Percentiles rank a stretch among this genome's conserved stretches.
These are phyloP conservation scores for Ceratocystis lukuohia DNA, from an alignment of 2,329 filamentous ascomycete genomes.

Conservation along the genomic window DNA sequence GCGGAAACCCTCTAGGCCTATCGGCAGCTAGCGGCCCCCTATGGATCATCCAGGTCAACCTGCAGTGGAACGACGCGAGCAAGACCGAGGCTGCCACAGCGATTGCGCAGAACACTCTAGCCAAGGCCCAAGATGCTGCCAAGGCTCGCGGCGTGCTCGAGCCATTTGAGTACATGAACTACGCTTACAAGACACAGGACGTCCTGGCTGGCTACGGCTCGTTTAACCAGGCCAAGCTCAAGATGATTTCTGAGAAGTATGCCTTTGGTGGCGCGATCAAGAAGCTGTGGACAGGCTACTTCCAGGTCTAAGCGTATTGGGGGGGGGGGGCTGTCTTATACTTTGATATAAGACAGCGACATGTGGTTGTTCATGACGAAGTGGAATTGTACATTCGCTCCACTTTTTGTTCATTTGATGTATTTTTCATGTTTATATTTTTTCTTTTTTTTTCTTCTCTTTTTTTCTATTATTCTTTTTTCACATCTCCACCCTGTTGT, in stretches of 20 bases:
- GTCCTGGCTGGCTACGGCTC: constrained; percentile 30
- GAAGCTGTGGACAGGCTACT: constrained; percentile 25
- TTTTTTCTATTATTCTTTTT: background rate
- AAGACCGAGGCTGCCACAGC: constrained; percentile 21
- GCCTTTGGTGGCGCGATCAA: constrained; percentile 27
- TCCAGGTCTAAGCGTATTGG: constrained; percentile 22
- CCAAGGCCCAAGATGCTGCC: constrained; percentile 20
- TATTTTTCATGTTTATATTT: background rate
- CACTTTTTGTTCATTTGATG: background rate
- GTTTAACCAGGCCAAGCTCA: constrained; percentile 27
- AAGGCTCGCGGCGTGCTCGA: background rate
- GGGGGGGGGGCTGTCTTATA: background rate
- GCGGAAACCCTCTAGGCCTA: constrained; percentile 30
- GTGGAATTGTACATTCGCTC: background rate
- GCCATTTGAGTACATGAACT: constrained; percentile 31
- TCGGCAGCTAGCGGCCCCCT: constrained; percentile 23
- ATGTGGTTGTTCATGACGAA: background rate
- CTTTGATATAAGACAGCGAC: no score
- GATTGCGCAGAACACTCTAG: constrained; percentile 20
- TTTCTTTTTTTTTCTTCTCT: background rate
- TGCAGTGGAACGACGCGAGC: constrained; percentile 22
- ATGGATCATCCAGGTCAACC: constrained; percentile 21
- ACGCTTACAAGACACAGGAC: constrained; percentile 29
- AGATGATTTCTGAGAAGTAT: constrained; percentile 24
- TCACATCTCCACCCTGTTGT: background rate